Evolutionary conservation across 2,329 filamentous ascomycete genomes (phyloP).

Genomic region (Fusarium scirpi): DNA sequence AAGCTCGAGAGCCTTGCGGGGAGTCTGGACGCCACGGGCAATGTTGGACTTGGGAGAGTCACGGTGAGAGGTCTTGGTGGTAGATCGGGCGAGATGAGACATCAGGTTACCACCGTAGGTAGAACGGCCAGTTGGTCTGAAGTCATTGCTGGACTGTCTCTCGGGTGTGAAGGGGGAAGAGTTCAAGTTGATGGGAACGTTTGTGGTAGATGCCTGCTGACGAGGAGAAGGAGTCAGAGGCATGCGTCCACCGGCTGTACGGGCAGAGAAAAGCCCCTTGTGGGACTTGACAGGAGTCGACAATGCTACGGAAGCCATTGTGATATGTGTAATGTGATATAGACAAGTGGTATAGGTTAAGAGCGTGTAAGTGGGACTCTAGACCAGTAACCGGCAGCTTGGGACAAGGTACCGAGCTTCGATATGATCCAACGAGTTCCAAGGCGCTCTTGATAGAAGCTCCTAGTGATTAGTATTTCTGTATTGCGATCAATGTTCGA

Average conservation of each 20-base stretch:
- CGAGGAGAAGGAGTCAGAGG: constrained; percentile 93
- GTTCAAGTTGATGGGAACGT: constrained; percentile 64
- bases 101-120: constrained; percentile 85
- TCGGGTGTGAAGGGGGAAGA: constrained; percentile 85
- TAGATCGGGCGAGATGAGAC: constrained; percentile 79
- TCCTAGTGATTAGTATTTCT: constrained; percentile 61
- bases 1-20: constrained; percentile 85
- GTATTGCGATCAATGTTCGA: constrained; percentile 60
- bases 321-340: constrained; percentile 50
- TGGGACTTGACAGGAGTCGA: constrained; percentile 96
- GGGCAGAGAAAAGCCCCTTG: constrained; percentile 89
- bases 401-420: constrained; percentile 53
- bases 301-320: constrained; percentile 84
- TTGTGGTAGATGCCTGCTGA: constrained; percentile 67
- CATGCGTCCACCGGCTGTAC: constrained; percentile 94
- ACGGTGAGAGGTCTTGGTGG: constrained; percentile 74
- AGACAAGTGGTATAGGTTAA: constrained; percentile 24
- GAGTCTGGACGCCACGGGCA: constrained; percentile 77
- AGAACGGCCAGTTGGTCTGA: constrained; percentile 72
- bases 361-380: constrained; percentile 47
- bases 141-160: constrained; percentile 65
- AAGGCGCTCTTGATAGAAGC: constrained; percentile 71
- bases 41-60: constrained; percentile 99
- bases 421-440: constrained; percentile 63
- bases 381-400: constrained; percentile 63